A percentile compares a stretch with the other conserved stretches of the same genome.
phyloP scores from a whole-genome alignment of 345 rosid genomes.

The Eucalyptus fibrosa region DNA sequence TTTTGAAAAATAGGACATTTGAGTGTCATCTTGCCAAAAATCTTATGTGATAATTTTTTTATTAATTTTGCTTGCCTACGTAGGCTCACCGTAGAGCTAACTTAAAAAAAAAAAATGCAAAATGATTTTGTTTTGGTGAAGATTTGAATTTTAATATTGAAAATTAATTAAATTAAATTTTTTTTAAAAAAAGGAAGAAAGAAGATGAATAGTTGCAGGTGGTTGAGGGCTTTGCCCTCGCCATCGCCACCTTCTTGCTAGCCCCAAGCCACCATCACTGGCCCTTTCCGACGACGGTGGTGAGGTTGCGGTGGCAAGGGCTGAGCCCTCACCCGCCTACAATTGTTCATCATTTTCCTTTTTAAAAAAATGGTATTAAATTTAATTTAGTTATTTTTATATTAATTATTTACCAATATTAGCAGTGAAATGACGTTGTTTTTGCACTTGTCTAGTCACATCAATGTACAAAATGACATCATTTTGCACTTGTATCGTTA shows the following conservation, averaged over 20 bases:
- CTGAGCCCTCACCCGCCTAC: rapidly evolving
- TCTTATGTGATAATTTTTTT: rapidly evolving
- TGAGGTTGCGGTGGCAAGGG: rapidly evolving
- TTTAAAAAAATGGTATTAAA: no score
- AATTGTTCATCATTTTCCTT: no score
- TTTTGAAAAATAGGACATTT: rapidly evolving
- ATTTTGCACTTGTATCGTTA: rapidly evolving
- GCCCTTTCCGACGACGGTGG: rapidly evolving
- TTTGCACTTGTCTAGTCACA: rapidly evolving
- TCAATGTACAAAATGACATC: rapidly evolving
- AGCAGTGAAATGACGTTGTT: rapidly evolving
- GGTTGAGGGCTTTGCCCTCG: rapidly evolving
- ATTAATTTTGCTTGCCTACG: rapidly evolving
- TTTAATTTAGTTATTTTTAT: rapidly evolving
- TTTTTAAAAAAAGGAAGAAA: rapidly evolving
- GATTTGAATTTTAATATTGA: no score
- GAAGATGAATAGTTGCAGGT: rapidly evolving
- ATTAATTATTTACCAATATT: rapidly evolving
- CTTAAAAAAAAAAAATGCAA: rapidly evolving
- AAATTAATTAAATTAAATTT: no score
- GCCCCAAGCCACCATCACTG: rapidly evolving
- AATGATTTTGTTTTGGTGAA: rapidly evolving
- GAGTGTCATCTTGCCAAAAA: rapidly evolving
- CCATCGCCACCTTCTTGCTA: rapidly evolving
- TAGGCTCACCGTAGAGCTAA: rapidly evolving